Evolutionary conservation across 768 basidiomycete species (phyloP).

Genomic region (Termitomyces sp.): DNA sequence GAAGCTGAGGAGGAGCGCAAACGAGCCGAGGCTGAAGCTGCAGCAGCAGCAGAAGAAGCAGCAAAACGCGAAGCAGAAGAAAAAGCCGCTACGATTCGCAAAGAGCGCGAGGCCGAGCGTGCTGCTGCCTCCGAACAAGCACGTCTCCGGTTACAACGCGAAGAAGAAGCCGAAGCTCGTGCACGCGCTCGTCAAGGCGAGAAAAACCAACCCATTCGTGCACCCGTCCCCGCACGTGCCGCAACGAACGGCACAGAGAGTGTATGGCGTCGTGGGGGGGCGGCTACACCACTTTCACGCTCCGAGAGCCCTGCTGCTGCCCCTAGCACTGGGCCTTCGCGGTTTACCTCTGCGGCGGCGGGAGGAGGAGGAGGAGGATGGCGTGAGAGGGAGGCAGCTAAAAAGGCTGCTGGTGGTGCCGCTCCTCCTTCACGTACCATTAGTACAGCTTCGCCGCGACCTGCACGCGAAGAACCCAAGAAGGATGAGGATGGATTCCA

Average conservation of each 20-base stretch:
- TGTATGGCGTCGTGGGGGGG: constrained; percentile 31
- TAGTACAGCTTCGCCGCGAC: constrained; percentile 25
- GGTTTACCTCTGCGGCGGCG: constrained; percentile 30
- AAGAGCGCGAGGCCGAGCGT: constrained; percentile 46
- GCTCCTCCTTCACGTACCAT: constrained; percentile 16
- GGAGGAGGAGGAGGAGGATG: constrained; percentile 17
- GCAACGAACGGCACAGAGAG: constrained; percentile 16
- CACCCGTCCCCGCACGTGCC: constrained; percentile 23
- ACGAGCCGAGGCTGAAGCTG: constrained; percentile 48
- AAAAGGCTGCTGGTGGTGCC: constrained; percentile 10
- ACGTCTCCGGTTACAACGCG: constrained; percentile 58
- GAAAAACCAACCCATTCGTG: constrained; percentile 25
- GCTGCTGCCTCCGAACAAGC: constrained; percentile 51
- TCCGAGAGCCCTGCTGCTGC: constrained; percentile 51
- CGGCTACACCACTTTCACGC: constrained; percentile 38
- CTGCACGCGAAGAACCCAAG: constrained; percentile 39
- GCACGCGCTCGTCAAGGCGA: constrained; percentile 36
- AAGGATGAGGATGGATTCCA: constrained; percentile 75
- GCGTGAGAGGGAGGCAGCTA: constrained; percentile 25
- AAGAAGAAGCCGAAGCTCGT: constrained; percentile 65
- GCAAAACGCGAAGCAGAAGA: constrained; percentile 65
- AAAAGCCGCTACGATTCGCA: constrained; percentile 44
- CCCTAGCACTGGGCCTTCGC: constrained; percentile 29
- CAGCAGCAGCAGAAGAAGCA: constrained; percentile 43
- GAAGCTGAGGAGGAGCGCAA: constrained; percentile 52